Conservation (phyloP, 148 eudicot species). For the Tetragonia tetragonoides region DNA sequence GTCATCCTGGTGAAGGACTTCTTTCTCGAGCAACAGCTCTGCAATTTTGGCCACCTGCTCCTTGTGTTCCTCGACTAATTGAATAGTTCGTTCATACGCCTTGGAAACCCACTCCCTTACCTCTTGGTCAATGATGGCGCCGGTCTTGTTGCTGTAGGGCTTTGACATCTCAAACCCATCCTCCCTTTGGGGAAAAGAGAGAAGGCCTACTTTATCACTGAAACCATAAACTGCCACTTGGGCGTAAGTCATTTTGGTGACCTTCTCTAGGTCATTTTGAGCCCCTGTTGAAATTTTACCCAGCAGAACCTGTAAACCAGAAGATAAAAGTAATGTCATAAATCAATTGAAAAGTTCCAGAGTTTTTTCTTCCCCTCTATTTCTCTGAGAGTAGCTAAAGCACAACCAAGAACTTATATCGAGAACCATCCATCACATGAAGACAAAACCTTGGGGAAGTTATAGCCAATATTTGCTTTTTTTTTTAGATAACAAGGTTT, state of each 20-base stretch:
- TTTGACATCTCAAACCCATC: conserved; percentile 66
- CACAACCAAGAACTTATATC: too few relatives aligned
- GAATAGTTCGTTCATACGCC: conserved; percentile 64
- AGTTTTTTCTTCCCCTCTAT: too few relatives aligned
- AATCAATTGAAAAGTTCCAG: not conserved
- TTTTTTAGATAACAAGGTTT: too few relatives aligned
- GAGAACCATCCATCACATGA: not conserved
- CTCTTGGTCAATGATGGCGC: conserved; percentile 69
- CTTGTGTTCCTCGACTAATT: conserved; percentile 64
- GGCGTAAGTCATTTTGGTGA: conserved; percentile 88
- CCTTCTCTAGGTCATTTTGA: conserved; percentile 86
- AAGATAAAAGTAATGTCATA: not conserved
- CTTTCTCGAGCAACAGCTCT: conserved; percentile 74
- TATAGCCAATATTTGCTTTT: not conserved
- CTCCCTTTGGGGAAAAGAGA: conserved; percentile 77
- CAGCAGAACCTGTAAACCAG: conserved; percentile 50
- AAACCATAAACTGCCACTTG: conserved; percentile 90
- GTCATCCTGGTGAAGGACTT: conserved; percentile 90
- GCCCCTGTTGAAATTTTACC: conserved; percentile 93
- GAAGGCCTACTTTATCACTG: conserved; percentile 86
- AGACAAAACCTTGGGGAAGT: not conserved
- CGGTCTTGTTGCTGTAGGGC: conserved; percentile 89
- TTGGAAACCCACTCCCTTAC: conserved; percentile 82
- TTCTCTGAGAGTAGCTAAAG: too few relatives aligned
- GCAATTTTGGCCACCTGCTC: conserved; percentile 80